Percentiles rank a stretch among this genome's conserved stretches.
Conservation (phyloP, 2,329 filamentous ascomycete genomes). For the Fusarium cyanostomum region DNA sequence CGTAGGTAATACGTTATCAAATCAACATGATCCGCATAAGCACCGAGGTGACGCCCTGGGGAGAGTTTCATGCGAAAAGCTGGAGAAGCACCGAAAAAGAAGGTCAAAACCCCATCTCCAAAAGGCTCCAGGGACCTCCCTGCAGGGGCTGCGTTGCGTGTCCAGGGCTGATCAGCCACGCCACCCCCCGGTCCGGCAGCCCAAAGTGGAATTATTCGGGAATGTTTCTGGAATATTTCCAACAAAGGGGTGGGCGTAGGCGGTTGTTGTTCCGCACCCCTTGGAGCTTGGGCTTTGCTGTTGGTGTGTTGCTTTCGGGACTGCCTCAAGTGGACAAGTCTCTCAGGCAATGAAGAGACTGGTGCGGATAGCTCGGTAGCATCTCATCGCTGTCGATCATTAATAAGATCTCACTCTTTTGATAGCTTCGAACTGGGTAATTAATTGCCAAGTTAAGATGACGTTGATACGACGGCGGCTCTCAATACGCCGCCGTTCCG, state of each 20-base stretch:
- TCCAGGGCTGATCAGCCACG: conserved; percentile 10
- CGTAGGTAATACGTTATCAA: conserved; percentile 5
- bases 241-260: conserved; percentile 24
- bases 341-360: not conserved
- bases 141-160: conserved; percentile 29
- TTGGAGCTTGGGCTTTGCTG: not conserved
- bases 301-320: too few relatives aligned
- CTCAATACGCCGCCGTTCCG: not conserved
- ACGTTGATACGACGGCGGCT: conserved; percentile 1
- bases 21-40: conserved; percentile 37
- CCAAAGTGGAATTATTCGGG: conserved; percentile 36
- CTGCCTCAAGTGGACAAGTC: not conserved
- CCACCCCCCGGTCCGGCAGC: conserved; percentile 16
- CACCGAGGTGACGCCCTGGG: conserved; percentile 38
- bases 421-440: too few relatives aligned
- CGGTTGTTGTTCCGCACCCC: not conserved
- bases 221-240: conserved; percentile 40
- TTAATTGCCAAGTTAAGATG: too few relatives aligned
- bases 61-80: conserved; percentile 4
- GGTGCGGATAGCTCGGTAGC: not conserved
- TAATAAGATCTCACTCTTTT: not conserved
- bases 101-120: not conserved
- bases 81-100: conserved; percentile 2
- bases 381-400: conserved; percentile 6
- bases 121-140: conserved; percentile 1